Conservation (phyloP, 1,284 basidiomycete genomes). For the Austroboletus niveus region DNA sequence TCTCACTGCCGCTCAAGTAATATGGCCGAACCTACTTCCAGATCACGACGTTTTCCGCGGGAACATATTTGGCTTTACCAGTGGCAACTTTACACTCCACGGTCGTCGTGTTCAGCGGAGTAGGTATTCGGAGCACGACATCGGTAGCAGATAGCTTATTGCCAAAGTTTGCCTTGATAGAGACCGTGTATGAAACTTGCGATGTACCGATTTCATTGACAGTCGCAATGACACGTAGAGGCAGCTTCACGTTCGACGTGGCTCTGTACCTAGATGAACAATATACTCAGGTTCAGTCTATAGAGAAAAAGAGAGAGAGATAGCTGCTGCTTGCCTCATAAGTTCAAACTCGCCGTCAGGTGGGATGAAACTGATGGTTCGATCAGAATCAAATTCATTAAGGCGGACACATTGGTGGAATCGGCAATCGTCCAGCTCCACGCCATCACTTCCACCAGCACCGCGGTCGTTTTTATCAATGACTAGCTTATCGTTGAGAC, state of each 20-base stretch:
- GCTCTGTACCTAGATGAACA: conserved; percentile 76
- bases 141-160: conserved; percentile 92
- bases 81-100: conserved; percentile 89
- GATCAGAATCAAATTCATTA: conserved; percentile 89
- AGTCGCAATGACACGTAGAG: conserved; percentile 87
- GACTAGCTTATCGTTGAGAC: conserved; percentile 96
- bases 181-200: conserved; percentile 89
- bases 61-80: conserved; percentile 97
- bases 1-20: neutral
- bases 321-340: conserved; percentile 66
- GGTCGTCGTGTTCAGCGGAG: conserved; percentile 89
- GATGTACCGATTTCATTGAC: conserved; percentile 92
- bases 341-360: conserved; percentile 99
- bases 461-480: conserved; percentile 84
- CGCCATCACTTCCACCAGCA: conserved; percentile 63
- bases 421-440: conserved; percentile 95
- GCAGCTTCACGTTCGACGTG: conserved; percentile 94
- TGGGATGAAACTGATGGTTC: conserved; percentile 95
- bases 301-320: neutral
- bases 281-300: conserved; percentile 2
- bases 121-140: conserved; percentile 91
- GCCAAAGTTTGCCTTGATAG: conserved; percentile 87
- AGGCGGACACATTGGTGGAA: conserved; percentile 99
- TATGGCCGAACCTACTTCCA: conserved; percentile 83
- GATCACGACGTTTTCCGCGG: conserved; percentile 91